A percentile compares a stretch with the other conserved stretches of the same genome.
Evolutionary conservation across 257 asterid genomes (phyloP).

Genomic region (Solanum habrochaites): DNA sequence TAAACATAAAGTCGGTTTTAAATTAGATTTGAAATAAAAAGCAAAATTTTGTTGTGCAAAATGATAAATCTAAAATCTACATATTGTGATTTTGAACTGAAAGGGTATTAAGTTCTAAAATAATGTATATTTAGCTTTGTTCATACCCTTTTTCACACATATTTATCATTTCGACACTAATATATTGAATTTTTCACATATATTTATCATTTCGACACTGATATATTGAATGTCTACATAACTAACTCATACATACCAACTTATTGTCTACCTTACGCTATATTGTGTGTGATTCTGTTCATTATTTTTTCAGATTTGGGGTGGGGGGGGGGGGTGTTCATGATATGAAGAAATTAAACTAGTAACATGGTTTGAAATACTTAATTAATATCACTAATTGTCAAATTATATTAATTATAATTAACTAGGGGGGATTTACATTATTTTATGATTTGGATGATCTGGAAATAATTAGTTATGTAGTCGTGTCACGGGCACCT

Average conservation of each 20-base stretch:
- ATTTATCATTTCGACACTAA: not conserved
- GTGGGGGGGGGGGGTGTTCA: not conserved
- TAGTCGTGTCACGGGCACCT: not conserved
- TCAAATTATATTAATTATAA: not conserved
- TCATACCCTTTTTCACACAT: too few species aligned
- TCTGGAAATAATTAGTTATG: not conserved
- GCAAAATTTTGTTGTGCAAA: not conserved
- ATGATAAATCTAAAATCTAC: not conserved
- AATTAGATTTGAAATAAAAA: too few species aligned
- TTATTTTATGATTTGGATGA: not conserved
- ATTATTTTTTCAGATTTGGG: not conserved
- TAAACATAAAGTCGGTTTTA: not conserved
- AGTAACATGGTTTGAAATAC: not conserved
- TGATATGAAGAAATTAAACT: not conserved
- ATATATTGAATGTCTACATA: not conserved
- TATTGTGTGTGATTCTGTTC: not conserved
- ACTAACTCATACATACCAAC: not conserved
- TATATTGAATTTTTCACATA: too few species aligned
- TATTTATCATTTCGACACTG: too few species aligned
- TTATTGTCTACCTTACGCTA: not conserved
- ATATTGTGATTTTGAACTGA: not conserved
- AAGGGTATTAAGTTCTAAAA: not conserved
- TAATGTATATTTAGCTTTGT: not conserved
- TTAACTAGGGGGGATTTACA: not conserved
- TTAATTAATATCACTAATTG: not conserved